Percentiles rank a stretch among this genome's conserved stretches.
Conservation (phyloP, 768 basidiomycete genomes). For the Tremella fuciformis region DNA sequence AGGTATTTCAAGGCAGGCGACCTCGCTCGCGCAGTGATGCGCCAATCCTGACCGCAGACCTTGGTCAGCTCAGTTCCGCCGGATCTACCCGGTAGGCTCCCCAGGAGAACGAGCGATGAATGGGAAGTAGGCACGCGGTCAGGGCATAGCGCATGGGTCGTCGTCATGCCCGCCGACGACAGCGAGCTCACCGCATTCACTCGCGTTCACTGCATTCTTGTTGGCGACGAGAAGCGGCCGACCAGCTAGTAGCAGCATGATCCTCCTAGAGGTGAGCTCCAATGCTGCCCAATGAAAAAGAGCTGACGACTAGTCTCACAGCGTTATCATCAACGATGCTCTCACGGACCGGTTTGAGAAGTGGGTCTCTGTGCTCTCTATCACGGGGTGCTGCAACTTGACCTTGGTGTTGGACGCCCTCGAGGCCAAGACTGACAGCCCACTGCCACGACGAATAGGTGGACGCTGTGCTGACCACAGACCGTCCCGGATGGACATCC, state of each 20-base stretch:
- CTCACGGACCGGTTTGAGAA: conserved; percentile 80
- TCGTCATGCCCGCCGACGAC: too few relatives aligned
- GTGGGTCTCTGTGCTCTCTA: conserved; percentile 56
- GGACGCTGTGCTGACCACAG: conserved; percentile 54
- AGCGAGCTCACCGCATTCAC: too few relatives aligned
- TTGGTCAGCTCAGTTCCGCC: too few relatives aligned
- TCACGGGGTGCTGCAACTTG: not conserved
- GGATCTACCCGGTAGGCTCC: too few relatives aligned
- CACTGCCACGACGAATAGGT: too few relatives aligned
- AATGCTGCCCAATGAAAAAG: conserved; percentile 3
- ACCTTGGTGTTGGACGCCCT: not conserved
- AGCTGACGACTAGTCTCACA: conserved; percentile 63
- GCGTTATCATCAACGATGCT: conserved; percentile 87
- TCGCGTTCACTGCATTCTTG: not conserved
- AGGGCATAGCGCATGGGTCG: too few relatives aligned
- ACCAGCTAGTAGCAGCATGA: conserved; percentile 59
- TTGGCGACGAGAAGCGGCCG: not conserved
- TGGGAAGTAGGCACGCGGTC: too few relatives aligned
- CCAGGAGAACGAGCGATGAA: too few relatives aligned
- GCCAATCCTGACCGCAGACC: too few relatives aligned
- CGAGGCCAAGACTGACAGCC: not conserved
- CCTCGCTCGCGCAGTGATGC: too few relatives aligned
- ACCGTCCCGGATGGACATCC: conserved; percentile 84
- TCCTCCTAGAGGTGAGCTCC: conserved; percentile 71
- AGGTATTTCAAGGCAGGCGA: too few relatives aligned